Base-by-base conservation (phyloP, 176 grass and related monocot genomes). In the Poa pratensis region DNA sequence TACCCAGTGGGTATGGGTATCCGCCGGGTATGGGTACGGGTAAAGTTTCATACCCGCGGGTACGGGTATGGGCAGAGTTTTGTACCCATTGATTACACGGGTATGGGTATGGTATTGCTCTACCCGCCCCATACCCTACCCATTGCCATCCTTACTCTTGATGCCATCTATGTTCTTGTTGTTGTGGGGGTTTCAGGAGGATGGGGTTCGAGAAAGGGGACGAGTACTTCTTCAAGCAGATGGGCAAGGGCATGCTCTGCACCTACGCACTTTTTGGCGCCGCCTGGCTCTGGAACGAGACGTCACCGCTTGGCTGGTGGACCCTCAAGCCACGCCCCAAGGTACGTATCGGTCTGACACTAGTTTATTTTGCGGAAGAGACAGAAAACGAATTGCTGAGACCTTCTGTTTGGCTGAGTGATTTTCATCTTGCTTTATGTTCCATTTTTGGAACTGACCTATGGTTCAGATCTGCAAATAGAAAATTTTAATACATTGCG, bases 271-370 rank as follows among this genome's bases (percentile, higher is more conserved):
- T 91, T 34, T 85, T 93, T 32, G 94, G 94, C 2, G 46, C 68
- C 15, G 91, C 87, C 11, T 96, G 87, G 89, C 66, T 91, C 64
- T 96, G 89, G 91, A 96, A 96, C 7, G 94, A 97, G 78, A 97
- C 91, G 1, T 97, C 89, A 2, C 94, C 91, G 6, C 89, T 97
- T 1, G 94, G 91, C 16, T 97, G 94, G 91, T 96, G 94, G 94
- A 92, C 91, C 1, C 91, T 97, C 54, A 94, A 94, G 68, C 94
- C 94, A 18, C 89, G 87, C 30, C 91, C 89, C 64, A 96, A 96
- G 89, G 91, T 93, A 93, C 82, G 85, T 94, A 86, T 0, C 18
- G 14, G 26, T 45, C 11, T 18, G 55, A 76, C 39, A 5, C 19
- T 18, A 40, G 15, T 42, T 70, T 68, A 35, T 82, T 53, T 66